Evolutionary conservation across 495 filamentous ascomycete genomes (phyloP), one percentile per base, ranked within the genome.

Genomic region (Hypomontagnella monticulosa): DNA sequence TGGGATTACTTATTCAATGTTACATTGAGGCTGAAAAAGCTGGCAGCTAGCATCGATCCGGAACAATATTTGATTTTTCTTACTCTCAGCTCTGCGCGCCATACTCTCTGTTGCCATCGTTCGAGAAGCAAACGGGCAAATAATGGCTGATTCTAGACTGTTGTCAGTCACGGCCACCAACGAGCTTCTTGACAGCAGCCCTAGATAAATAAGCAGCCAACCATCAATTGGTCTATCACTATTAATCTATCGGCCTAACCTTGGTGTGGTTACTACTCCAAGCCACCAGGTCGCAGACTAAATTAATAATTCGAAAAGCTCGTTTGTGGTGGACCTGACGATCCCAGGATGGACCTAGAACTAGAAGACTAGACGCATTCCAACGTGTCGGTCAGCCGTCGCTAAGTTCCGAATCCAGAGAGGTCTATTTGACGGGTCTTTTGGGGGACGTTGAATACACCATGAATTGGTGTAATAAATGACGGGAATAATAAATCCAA

Each of bases 1-100:
- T 18, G 20, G 47, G 14, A 20, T n/a, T 14, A 5, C 40, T n/a
- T 14, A 5, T 48, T 20, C 30, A 42, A 43, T 59, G 53, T 62
- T 40, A 16, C 65, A 63, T 12, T 68, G 65, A 48, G 65, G 65
- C 65, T 68, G 65, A 60, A 48, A 49, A 10, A 40, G 43, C 2
- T 38, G 12, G 34, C 20, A 32, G 43, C 14, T n/a, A 36, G 48
- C 44, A 40, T n/a, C n/a, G n/a, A n/a, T 42, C 20, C 19, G 27
- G 27, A 37, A 27, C 23, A 59, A 59, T 44, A 68, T 59, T 58
- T 62, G 46, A 53, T 40, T 4, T 4, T 23, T 32, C 10, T 38
- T 19, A 37, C 15, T n/a, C 23, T 20, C 33, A 18, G 44, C 27
- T 60, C 57, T 37, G 49, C 38, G 51, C 14, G 12, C 43, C 27